A percentile compares a stretch with the other conserved stretches of the same genome.
phyloP scores from a whole-genome alignment of 768 basidiomycete species.

The Podaxis sp. region DNA sequence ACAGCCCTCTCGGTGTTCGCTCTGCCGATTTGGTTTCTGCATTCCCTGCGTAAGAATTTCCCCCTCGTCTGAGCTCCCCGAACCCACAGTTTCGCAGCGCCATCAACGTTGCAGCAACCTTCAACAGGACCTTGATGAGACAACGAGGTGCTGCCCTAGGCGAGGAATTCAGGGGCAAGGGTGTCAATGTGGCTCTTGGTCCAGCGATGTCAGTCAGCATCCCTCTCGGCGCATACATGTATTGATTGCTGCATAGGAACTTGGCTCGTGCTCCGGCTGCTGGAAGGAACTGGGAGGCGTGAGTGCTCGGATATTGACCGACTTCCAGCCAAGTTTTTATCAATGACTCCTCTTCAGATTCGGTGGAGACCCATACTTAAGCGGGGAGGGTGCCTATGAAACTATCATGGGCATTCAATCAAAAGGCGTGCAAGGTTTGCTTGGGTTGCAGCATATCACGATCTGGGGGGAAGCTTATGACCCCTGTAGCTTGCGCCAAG shows the following conservation, averaged over 20 bases:
- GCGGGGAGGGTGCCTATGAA: slow-evolving; percentile 55
- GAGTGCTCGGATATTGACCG: slow-evolving; percentile 11
- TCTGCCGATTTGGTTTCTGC: slow-evolving; percentile 46
- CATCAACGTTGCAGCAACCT: slow-evolving; percentile 54
- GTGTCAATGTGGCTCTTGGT: slow-evolving; percentile 53
- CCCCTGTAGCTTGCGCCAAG: slow-evolving; percentile 38
- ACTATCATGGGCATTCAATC: slow-evolving; percentile 53
- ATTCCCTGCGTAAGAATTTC: slow-evolving; percentile 44
- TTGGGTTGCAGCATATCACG: background rate
- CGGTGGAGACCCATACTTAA: slow-evolving; percentile 53
- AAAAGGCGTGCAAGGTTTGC: slow-evolving; percentile 46
- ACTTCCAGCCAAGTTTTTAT: background rate
- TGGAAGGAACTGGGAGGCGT: slow-evolving; percentile 57
- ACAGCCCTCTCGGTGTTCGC: slow-evolving; percentile 52
- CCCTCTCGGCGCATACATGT: background rate
- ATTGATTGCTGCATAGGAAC: slow-evolving; percentile 32
- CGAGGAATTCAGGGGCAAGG: slow-evolving; percentile 59
- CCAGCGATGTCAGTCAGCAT: slow-evolving; percentile 43
- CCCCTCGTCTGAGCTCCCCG: background rate
- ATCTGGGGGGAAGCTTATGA: background rate
- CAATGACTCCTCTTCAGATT: slow-evolving; percentile 29
- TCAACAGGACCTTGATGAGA: slow-evolving; percentile 56
- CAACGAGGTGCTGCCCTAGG: slow-evolving; percentile 58
- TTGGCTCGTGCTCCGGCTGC: slow-evolving; percentile 44
- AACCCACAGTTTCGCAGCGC: slow-evolving; percentile 27